These are phyloP conservation scores for Candida glucosophila DNA, from an alignment of 1,139 yeast genomes.

Conservation along the genomic window DNA sequence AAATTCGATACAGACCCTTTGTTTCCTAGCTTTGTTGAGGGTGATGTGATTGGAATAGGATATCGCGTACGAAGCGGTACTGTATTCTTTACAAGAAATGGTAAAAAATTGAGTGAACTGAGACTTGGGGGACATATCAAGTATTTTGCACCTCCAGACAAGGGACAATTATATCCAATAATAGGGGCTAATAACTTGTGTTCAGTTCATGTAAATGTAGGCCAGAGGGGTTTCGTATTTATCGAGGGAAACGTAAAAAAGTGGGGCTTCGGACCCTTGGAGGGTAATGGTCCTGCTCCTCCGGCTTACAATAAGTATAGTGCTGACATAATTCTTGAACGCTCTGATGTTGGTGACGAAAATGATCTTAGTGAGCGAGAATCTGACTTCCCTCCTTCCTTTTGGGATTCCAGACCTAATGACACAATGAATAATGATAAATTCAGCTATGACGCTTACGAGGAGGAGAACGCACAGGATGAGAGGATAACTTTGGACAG, in stretches of 20 bases:
- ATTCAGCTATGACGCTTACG: constrained; percentile 34
- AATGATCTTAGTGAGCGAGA: constrained; percentile 37
- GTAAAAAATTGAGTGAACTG: constrained; percentile 59
- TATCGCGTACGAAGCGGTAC: constrained; percentile 54
- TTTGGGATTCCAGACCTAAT: constrained; percentile 30
- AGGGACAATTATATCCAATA: constrained; percentile 41
- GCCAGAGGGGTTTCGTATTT: constrained; percentile 50
- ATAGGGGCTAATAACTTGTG: constrained; percentile 47
- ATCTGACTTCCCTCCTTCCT: constrained; percentile 49
- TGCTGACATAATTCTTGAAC: constrained; percentile 43
- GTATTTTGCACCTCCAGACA: constrained; percentile 26
- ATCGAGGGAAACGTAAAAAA: constrained; percentile 54
- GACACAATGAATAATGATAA: constrained; percentile 18
- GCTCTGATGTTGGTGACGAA: constrained; percentile 46
- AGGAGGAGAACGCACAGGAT: constrained; percentile 23
- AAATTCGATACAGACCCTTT: constrained; percentile 26
- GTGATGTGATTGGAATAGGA: constrained; percentile 65
- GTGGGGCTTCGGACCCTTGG: constrained; percentile 59
- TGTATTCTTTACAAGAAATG: constrained; percentile 60
- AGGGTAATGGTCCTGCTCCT: constrained; percentile 56
- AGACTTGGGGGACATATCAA: constrained; percentile 63
- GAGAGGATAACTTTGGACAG: constrained; percentile 36
- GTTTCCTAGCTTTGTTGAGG: constrained; percentile 41
- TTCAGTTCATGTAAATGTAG: constrained; percentile 47
- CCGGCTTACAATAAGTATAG: constrained; percentile 51